Evolutionary conservation across 306 rosid genomes (phyloP), one percentile per base, ranked within the genome.

Genomic region (Datisca glomerata): DNA sequence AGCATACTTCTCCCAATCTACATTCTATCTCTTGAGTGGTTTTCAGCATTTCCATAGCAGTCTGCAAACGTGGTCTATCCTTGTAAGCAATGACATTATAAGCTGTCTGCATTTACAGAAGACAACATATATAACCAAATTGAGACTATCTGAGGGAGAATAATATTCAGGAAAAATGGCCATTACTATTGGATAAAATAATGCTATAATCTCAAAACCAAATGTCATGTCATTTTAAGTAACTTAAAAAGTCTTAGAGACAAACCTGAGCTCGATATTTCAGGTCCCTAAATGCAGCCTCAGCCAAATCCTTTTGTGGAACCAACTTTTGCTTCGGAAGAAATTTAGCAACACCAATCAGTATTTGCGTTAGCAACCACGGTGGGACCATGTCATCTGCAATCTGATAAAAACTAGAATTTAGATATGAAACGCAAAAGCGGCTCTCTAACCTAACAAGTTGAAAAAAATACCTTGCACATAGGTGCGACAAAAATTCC

Each of bases 401-500:
- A 72, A 89, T 84, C 96, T 86, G 57, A 53, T 44, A 4, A 54
- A 39, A 35, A 22, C 17, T 25, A 19, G 61, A 60, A 49, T 55
- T 63, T 49, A 4, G 25, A 29, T 49, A 49, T 6, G 2, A 24
- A 32, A 14, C 34, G 47, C 35, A 37, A 55, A 27, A 49, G 6
- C 38, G 31, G 21, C 9, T 19, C 51, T 31, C 31, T n/a, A 47
- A 19, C 20, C n/a, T 39, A 18, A 7, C 3, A 23, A 65, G 47
- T 64, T 45, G 40, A 51, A 45, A 50, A 49, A 45, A 33, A 24
- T 86, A 86, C 96, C 59, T 80, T 89, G 70, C 94, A 83, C 97
- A 89, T 89, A 4, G 97, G 97, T 48, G 95, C 95, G 27, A 67
- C 82, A 55, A 89, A 91, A 66, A 89, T 12, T 16, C 95, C 97